Conservation (phyloP, 2,329 filamentous ascomycete genomes). For the Aspergillus alliaceus region DNA sequence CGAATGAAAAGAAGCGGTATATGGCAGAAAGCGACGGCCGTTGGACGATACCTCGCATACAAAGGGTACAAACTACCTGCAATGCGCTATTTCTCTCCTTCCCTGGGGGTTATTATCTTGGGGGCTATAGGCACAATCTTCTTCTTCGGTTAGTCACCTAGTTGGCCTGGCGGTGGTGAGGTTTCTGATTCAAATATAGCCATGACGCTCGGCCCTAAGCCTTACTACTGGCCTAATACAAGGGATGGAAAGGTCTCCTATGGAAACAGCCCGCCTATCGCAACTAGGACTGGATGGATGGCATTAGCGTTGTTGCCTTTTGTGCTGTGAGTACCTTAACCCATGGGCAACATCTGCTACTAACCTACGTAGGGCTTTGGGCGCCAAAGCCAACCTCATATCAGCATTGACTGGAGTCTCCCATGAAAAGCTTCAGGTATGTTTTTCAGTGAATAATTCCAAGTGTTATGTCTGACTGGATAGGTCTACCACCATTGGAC, state of each 20-base stretch:
- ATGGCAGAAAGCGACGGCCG: constrained; percentile 37
- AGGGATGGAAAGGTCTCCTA: constrained; percentile 33
- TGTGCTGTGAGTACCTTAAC: constrained; percentile 38
- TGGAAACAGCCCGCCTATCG: constrained; percentile 55
- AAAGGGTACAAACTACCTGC: constrained; percentile 35
- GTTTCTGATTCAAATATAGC: constrained; percentile 22
- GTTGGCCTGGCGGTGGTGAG: neutral
- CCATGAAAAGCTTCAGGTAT: constrained; percentile 57
- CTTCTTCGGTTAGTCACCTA: constrained; percentile 44
- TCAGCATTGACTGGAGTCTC: constrained; percentile 55
- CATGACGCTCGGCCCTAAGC: constrained; percentile 51
- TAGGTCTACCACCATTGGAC: constrained; percentile 53
- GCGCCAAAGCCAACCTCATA: constrained; percentile 58
- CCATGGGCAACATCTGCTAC: neutral
- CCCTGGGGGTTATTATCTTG: constrained; percentile 47
- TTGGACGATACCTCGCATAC: constrained; percentile 45
- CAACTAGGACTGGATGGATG: constrained; percentile 55
- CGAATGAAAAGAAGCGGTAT: constrained; percentile 22
- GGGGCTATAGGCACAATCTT: constrained; percentile 44
- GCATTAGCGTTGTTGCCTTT: constrained; percentile 54
- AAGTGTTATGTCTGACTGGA: neutral
- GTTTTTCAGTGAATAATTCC: neutral
- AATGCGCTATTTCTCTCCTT: constrained; percentile 45
- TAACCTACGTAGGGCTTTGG: constrained; percentile 38
- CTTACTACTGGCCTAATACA: constrained; percentile 58